Evolutionary conservation across 352 stramenopile genomes (phyloP), one percentile per base, ranked within the genome.

Genomic region (Pythium biforme): DNA sequence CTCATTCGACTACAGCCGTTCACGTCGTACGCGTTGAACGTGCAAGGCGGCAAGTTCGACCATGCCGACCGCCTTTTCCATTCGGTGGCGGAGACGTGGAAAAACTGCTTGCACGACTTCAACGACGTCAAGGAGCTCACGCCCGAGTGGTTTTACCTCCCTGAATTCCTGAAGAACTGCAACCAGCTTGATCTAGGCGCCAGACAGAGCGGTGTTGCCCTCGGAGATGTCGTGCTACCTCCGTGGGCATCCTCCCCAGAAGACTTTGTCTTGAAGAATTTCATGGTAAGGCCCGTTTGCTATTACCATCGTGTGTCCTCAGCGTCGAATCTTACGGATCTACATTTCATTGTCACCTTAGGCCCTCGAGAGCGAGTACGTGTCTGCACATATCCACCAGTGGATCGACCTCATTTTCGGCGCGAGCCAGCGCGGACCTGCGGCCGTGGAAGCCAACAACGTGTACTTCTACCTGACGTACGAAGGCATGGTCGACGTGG

Each of bases 381-480:
- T 94, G 7, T 94, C 86, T 12, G 57, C 66, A 23, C 73, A 95
- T 65, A 78, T 96, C 22, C 83, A 96, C 58, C 81, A 98, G 54
- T 92, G 94, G 73, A 97, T 98, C 34, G 88, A 95, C 63, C 64
- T 95, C 43, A 68, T 95, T 0, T 92, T 94, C 66, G 87, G 86
- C 8, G 76, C 71, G 14, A 92, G 79, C 49, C 81, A 96, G 54
- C 76, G 85, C 27, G 88, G 84, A 0, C 54, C 72, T 26, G 90
- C 91, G 29, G 95, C 97, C 10, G 81, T 98, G 31, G 81, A 92
- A 14, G 92, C 96, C 9, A 92, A 98, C 65, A 99, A 99, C 69
- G 74, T 99, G 11, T 99, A 99, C 71, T 98, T 99, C 71, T 98
- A 99, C 66, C 79, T 99, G 34, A 99, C 94, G 1, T 99, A 99